Evolutionary conservation across 1,284 basidiomycete species (phyloP).

Genomic region (Puccinia brachypodii): DNA sequence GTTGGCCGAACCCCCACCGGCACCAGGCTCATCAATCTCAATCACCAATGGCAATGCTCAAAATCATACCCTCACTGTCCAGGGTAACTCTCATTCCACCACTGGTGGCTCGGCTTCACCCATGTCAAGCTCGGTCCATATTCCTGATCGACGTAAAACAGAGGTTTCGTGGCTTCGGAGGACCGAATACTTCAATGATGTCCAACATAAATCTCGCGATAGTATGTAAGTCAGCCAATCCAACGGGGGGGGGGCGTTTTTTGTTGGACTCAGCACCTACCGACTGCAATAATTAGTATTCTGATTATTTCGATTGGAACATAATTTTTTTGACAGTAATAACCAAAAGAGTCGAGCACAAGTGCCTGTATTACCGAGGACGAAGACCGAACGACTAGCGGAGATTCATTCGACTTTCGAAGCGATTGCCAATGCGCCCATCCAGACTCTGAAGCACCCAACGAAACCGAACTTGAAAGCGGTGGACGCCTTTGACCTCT

Average conservation of each 20-base stretch:
- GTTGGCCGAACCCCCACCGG: conserved; percentile 62
- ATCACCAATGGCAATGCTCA: conserved; percentile 34
- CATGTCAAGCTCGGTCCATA: conserved; percentile 55
- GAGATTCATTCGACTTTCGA: conserved; percentile 79
- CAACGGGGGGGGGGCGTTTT: background rate
- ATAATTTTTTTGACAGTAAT: conserved; percentile 56
- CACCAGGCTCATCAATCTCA: conserved; percentile 27
- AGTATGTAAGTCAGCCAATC: conserved; percentile 14
- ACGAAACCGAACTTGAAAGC: conserved; percentile 75
- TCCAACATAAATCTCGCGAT: conserved; percentile 31
- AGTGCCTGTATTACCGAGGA: conserved; percentile 51
- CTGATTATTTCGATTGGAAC: conserved; percentile 34
- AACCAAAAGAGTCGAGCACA: conserved; percentile 58
- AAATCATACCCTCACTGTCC: conserved; percentile 19
- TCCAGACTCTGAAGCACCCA: conserved; percentile 70
- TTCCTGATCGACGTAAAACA: conserved; percentile 51
- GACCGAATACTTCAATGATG: conserved; percentile 73
- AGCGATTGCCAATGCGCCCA: conserved; percentile 62
- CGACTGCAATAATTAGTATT: background rate
- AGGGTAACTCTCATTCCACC: conserved; percentile 58
- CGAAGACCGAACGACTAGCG: conserved; percentile 60
- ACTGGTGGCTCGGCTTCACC: conserved; percentile 55
- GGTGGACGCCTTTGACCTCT: conserved; percentile 77
- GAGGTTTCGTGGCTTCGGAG: conserved; percentile 85
- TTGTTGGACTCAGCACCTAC: background rate